Percentiles rank a stretch among this genome's conserved stretches.
Evolutionary conservation across 257 asterid species (phyloP).

Genomic region (Lithospermum erythrorhizon): DNA sequence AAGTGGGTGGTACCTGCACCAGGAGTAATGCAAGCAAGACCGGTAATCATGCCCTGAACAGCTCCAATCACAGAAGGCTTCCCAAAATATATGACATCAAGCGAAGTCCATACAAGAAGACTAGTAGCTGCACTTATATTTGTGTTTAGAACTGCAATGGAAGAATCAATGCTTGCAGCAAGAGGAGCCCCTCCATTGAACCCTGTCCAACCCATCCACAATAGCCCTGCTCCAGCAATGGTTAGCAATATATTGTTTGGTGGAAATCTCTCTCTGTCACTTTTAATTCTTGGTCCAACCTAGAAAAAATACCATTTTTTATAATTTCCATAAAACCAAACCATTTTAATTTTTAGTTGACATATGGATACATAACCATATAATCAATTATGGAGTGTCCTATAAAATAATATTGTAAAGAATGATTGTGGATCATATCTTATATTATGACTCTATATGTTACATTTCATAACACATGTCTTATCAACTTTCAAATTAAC

Average conservation of each 20-base stretch:
- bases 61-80: slow-evolving; percentile 91
- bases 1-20: slow-evolving; percentile 56
- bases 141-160: slow-evolving; percentile 65
- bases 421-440: too few relatives aligned
- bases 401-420: too few relatives aligned
- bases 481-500: too few relatives aligned
- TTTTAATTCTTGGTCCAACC: slow-evolving; percentile 89
- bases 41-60: slow-evolving; percentile 86
- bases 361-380: not conserved
- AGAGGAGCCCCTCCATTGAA: slow-evolving; percentile 91
- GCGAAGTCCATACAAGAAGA: slow-evolving; percentile 83
- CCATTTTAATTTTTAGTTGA: too few relatives aligned
- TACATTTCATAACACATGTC: too few relatives aligned
- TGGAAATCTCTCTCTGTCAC: slow-evolving; percentile 74
- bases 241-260: slow-evolving; percentile 72
- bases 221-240: slow-evolving; percentile 85
- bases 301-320: slow-evolving; percentile 6
- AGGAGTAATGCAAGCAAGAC: slow-evolving; percentile 86
- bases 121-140: slow-evolving; percentile 79
- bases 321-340: too few relatives aligned
- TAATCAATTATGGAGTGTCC: not conserved
- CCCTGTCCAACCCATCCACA: slow-evolving; percentile 99
- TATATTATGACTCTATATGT: too few relatives aligned
- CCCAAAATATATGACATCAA: slow-evolving; percentile 74
- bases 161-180: slow-evolving; percentile 63